A percentile compares a stretch with the other conserved stretches of the same genome.
phyloP scores from a whole-genome alignment of 805 yeast species.

The Hanseniaspora valbyensis region DNA sequence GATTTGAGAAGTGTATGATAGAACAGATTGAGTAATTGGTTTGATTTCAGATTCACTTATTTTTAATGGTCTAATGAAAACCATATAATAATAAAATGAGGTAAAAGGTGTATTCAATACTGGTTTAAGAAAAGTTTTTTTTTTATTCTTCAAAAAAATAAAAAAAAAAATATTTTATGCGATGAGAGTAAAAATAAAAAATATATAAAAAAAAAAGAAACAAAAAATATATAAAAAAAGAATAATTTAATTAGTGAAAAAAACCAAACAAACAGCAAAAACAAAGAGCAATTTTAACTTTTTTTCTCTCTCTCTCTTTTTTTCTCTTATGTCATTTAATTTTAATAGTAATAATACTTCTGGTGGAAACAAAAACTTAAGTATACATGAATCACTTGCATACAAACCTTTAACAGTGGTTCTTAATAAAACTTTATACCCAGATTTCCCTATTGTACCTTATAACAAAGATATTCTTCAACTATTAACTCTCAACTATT shows the following conservation, averaged over 20 bases:
- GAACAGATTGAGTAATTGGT: not conserved
- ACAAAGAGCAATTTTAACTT: not conserved
- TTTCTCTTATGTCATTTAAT: slow-evolving; percentile 9
- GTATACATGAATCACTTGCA: not conserved
- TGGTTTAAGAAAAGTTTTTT: not conserved
- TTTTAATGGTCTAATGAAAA: not conserved
- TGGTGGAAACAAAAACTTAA: not conserved
- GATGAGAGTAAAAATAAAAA: not conserved
- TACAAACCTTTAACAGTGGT: slow-evolving; percentile 1
- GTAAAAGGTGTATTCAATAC: no score
- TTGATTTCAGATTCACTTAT: no score
- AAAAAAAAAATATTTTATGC: not conserved
- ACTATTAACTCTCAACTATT: not conserved
- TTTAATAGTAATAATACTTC: slow-evolving; percentile 9
- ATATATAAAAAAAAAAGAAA: not conserved
- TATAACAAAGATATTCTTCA: slow-evolving; percentile 6
- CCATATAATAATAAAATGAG: no score
- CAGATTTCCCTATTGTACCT: not conserved
- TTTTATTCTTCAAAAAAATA: not conserved
- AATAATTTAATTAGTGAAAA: no score
- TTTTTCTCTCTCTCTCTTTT: no score
- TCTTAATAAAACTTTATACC: not conserved
- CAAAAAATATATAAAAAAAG: not conserved
- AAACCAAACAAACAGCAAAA: not conserved
- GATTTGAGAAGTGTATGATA: not conserved